phyloP scores from a whole-genome alignment of 2,329 filamentous ascomycete genomes.

The Plectosphaerella cucumerina region DNA sequence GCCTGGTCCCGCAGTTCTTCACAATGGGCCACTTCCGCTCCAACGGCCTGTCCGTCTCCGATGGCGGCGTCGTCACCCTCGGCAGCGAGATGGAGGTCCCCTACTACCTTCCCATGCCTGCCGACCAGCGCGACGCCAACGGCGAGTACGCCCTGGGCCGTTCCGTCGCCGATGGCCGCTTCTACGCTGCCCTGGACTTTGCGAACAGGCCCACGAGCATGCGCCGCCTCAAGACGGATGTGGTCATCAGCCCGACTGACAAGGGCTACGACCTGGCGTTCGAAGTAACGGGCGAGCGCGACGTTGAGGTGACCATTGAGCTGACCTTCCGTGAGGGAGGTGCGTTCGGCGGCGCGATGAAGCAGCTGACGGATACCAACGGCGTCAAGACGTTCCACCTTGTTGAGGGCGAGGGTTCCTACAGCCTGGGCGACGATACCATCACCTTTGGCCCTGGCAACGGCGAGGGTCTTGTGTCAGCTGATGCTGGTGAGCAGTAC shows the following conservation, averaged over 20 bases:
- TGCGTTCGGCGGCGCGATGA: constrained; percentile 2
- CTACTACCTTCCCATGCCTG: constrained; percentile 14
- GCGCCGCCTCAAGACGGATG: constrained; percentile 12
- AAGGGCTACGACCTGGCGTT: constrained; percentile 11
- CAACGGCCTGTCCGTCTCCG: constrained; percentile 7
- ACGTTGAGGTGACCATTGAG: constrained; percentile 15
- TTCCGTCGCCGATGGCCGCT: constrained; percentile 12
- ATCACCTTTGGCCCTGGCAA: constrained; percentile 14
- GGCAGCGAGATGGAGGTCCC: constrained; percentile 13
- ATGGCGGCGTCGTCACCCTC: constrained; percentile 6
- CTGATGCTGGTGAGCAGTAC: constrained; percentile 14
- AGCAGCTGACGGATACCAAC: not conserved
- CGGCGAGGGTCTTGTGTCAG: constrained; percentile 8
- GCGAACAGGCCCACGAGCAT: constrained; percentile 12
- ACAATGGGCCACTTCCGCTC: constrained; percentile 16
- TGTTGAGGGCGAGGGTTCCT: constrained; percentile 9
- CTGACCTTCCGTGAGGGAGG: constrained; percentile 12
- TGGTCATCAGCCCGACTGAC: constrained; percentile 8
- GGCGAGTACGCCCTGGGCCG: constrained; percentile 10
- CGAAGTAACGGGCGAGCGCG: constrained; percentile 13
- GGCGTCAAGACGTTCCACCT: constrained; percentile 10
- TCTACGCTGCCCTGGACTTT: constrained; percentile 15
- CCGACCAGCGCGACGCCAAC: constrained; percentile 8
- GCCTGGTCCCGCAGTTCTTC: constrained; percentile 15
- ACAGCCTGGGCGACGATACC: constrained; percentile 10